Evolutionary conservation across 495 filamentous ascomycete genomes (phyloP), one percentile per base, ranked within the genome.

Genomic region (Astrothelium macrocarpum): DNA sequence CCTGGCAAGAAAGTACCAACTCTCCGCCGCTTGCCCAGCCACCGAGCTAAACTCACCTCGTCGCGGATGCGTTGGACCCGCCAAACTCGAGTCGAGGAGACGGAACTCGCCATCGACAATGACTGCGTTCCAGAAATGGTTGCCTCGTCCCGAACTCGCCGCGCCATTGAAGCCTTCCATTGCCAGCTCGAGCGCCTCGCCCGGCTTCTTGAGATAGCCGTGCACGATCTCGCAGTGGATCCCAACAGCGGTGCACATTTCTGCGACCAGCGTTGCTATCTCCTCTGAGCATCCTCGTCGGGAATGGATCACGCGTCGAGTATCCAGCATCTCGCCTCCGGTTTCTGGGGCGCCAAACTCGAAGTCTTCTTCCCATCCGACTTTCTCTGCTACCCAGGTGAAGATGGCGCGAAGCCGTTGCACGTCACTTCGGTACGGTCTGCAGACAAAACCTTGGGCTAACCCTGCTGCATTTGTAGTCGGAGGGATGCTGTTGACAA

Each of bases 71-170:
- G 93, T 95, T 32, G 94, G 91, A 63, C 85, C 90, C 28, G 95
- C 90, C 32, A 99, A 80, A 23, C 91, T 91, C 70, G 90, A 95
- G 73, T 99, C 94, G 82, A 99, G 93, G 64, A 97, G 86, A 58
- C 94, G 87, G 94, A 94, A 99, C 74, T 96, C 90, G 18, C 89
- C 87, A 70, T 99, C 95, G 12, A 96, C 86, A 42, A 96, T 76
- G 2, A 99, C 91, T 1, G 90, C 87, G 70, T 99, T 99, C 94
- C 94, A 99, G 88, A 90, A 97, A 78, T 99, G 94, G 68, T 99
- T 99, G 9, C 93, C 83, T 39, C 87, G 84, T 2, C 49, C 49
- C 20, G 49, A 56, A 29, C 49, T 23, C 7, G 49, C 49, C 1
- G 49, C 49, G 7, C 49, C 49, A 29, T 56, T 56, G 25, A 26